These are phyloP conservation scores for Cladosporium austrohemisphaericum DNA, from an alignment of 2,329 filamentous ascomycete genomes.

Conservation along the genomic window DNA sequence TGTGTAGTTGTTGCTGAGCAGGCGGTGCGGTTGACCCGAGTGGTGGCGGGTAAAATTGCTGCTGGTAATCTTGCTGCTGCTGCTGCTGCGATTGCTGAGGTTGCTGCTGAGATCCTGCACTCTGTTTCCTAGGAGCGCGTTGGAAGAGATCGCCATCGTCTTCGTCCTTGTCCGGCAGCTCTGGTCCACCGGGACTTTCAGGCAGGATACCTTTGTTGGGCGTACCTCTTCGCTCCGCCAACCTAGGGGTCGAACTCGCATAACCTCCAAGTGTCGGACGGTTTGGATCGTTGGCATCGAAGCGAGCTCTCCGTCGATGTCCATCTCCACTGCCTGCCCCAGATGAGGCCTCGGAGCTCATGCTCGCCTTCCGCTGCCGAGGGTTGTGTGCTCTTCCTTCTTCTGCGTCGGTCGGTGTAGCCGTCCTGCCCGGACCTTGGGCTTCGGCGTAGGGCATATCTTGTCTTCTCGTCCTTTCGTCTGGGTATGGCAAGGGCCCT, in stretches of 20 bases:
- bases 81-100: constrained; percentile 3
- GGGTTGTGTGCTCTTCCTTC: constrained; percentile 21
- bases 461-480: constrained; percentile 25
- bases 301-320: constrained; percentile 36
- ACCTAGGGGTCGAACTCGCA: constrained; percentile 41
- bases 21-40: constrained; percentile 24
- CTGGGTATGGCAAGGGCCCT: constrained; percentile 31
- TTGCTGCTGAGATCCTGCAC: constrained; percentile 9
- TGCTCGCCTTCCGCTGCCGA: constrained; percentile 27
- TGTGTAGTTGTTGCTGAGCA: constrained; percentile 40
- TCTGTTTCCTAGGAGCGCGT: constrained; percentile 48
- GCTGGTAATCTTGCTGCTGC: constrained; percentile 32
- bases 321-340: constrained; percentile 23
- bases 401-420: constrained; percentile 27
- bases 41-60: constrained; percentile 62
- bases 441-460: constrained; percentile 16
- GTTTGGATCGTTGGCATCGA: constrained; percentile 48
- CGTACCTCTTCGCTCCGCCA: constrained; percentile 80
- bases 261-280: constrained; percentile 47
- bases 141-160: constrained; percentile 67
- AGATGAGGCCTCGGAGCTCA: constrained; percentile 28
- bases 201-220: constrained; percentile 72
- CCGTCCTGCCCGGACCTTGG: constrained; percentile 22
- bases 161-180: constrained; percentile 70
- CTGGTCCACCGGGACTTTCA: constrained; percentile 70